A percentile compares a stretch with the other conserved stretches of the same genome.
phyloP scores from a whole-genome alignment of 441 rosid genomes.

The Jatropha multifida region DNA sequence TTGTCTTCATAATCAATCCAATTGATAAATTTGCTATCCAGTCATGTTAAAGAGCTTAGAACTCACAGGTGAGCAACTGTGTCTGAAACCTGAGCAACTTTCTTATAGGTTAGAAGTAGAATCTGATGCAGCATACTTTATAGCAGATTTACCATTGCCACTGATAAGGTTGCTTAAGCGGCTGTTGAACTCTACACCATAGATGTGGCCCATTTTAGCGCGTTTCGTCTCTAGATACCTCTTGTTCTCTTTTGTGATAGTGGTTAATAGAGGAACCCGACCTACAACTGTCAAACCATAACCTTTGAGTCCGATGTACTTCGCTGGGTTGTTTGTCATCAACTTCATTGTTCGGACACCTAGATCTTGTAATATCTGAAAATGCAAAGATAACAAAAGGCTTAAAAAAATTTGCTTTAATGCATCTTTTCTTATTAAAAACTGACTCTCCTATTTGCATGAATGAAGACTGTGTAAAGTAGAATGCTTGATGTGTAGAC shows the following conservation, averaged over 20 bases:
- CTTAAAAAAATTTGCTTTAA: not conserved
- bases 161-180: constrained; percentile 26
- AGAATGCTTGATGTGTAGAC: not conserved
- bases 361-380: constrained; percentile 72
- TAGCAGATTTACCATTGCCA: constrained; percentile 16
- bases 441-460: not conserved
- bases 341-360: constrained; percentile 80
- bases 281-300: constrained; percentile 77
- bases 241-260: constrained; percentile 46
- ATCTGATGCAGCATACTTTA: constrained; percentile 16
- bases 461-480: not conserved
- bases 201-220: constrained; percentile 75
- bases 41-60: not conserved
- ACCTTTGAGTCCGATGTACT: constrained; percentile 81
- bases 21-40: not conserved
- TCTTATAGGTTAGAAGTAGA: constrained; percentile 23
- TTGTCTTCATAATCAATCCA: not conserved
- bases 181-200: constrained; percentile 51
- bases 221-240: constrained; percentile 74
- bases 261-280: constrained; percentile 62
- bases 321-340: constrained; percentile 88
- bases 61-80: not conserved
- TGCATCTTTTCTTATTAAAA: not conserved
- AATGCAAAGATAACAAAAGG: not conserved
- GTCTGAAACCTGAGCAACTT: constrained; percentile 7